Evolutionary conservation across 176 grass and related monocot species (phyloP), one percentile per base, ranked within the genome.

Genomic region (Musa itinerans): DNA sequence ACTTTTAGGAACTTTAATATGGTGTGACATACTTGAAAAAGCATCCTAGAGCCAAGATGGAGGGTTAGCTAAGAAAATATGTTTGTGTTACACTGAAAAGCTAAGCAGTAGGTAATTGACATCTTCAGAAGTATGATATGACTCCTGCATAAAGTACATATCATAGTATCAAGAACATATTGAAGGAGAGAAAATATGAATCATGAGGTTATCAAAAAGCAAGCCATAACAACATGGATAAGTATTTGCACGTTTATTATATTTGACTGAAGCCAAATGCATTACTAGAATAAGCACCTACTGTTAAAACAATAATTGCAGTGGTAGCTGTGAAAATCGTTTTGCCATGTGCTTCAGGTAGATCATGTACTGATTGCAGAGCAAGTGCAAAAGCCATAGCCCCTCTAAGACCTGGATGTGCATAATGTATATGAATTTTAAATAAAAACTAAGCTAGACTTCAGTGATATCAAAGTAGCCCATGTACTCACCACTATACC

Each of bases 311-410:
- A 85, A 98, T 84, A 87, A 98, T 98, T 52, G 95, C 88, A 71
- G 95, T 98, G 25, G 95, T 98, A 22, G 95, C 76, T 48, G 88
- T 91, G 69, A 98, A 89, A 89, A 98, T 98, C 4, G 95, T 85
- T 51, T 98, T 93, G 53, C 95, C 95, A 89, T 98, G 95, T 80
- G 90, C 95, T 71, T 89, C 95, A 75, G 90, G 90, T 77, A 98
- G 90, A 84, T 98, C 95, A 84, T 98, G 88, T 57, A 89, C 86
- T 83, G 95, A 98, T 78, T 98, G 95, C 50, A 98, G 86, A 76
- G 95, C 95, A 93, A 98, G 95, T 1, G 95, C 95, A 91, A 98
- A 98, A 82, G 95, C 95, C 95, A 98, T 98, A 13, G 95, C 95
- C 24, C 95, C 95, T 87, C 95, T 93, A 78, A 98, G 88, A 23